phyloP scores from a whole-genome alignment of 352 stramenopile genomes.

The Phytophthora ramorum region DNA sequence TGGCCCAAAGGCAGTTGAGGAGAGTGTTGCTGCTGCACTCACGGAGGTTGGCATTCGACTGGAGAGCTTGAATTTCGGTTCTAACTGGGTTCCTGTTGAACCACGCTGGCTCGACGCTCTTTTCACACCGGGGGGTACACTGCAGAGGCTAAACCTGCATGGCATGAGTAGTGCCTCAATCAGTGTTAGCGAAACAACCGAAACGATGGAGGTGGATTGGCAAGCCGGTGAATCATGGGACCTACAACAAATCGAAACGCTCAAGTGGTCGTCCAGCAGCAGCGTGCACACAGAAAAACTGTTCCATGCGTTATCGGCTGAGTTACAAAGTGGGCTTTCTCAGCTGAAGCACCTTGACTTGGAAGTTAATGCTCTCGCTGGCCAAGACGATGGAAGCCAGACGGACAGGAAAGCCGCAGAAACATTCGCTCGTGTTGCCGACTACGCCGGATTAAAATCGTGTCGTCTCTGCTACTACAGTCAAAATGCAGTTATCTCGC shows the following conservation, averaged over 20 bases:
- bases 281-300: conserved; percentile 28
- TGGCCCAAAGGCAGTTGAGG: conserved; percentile 13
- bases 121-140: conserved; percentile 55
- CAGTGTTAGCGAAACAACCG: neutral
- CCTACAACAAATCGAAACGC: conserved; percentile 50
- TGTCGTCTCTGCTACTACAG: conserved; percentile 22
- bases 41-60: conserved; percentile 47
- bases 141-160: conserved; percentile 43
- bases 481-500: conserved; percentile 9
- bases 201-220: conserved; percentile 35
- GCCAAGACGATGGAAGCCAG: conserved; percentile 6
- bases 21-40: conserved; percentile 42
- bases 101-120: conserved; percentile 62
- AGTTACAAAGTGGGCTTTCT: conserved; percentile 55
- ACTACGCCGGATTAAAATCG: conserved; percentile 33
- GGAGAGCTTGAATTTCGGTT: conserved; percentile 58
- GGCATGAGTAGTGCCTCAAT: conserved; percentile 19
- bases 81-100: conserved; percentile 52
- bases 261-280: conserved; percentile 39
- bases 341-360: conserved; percentile 66
- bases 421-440: conserved; percentile 25
- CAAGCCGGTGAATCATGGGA: conserved; percentile 44
- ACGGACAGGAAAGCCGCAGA: conserved; percentile 25
- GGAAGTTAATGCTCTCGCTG: conserved; percentile 11
- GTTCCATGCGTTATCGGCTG: conserved; percentile 51